A percentile compares a stretch with the other conserved stretches of the same genome.
Evolutionary conservation across 805 yeast species (phyloP).

Genomic region (Metschnikowia dekortorum): DNA sequence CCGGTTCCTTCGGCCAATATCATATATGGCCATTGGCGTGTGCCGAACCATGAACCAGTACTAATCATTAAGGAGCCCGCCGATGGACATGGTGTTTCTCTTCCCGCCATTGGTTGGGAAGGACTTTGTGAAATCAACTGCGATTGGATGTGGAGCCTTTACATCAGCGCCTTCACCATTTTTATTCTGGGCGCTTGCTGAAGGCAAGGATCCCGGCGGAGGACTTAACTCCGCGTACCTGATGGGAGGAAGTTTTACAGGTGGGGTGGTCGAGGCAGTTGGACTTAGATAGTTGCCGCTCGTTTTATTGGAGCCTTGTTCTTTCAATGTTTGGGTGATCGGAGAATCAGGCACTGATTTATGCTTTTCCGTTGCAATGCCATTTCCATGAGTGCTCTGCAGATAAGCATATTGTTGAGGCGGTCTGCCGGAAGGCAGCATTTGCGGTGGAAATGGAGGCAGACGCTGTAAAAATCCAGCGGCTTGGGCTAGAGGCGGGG

Average conservation of each 20-base stretch:
- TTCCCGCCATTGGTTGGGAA: conserved; percentile 12
- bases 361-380: background rate
- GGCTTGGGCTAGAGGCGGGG: background rate
- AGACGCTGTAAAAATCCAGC: background rate
- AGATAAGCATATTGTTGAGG: conserved; percentile 2
- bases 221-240: background rate
- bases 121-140: conserved; percentile 18
- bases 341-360: background rate
- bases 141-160: conserved; percentile 9
- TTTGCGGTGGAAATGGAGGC: conserved; percentile 1
- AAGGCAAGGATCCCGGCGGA: background rate
- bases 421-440: background rate
- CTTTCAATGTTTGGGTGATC: background rate
- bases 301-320: background rate
- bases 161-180: background rate
- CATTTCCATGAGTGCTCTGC: background rate
- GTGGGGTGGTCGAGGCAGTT: background rate
- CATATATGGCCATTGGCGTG: background rate
- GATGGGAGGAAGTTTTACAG: conserved; percentile 1
- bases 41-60: background rate
- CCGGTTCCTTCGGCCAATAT: background rate
- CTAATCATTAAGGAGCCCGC: conserved; percentile 34
- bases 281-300: background rate
- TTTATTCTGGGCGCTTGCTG: background rate
- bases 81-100: conserved; percentile 32